Percentiles rank a stretch among this genome's conserved stretches.
Evolutionary conservation across 495 filamentous ascomycete species (phyloP).

Genomic region (Talaromyces proteolyticus): DNA sequence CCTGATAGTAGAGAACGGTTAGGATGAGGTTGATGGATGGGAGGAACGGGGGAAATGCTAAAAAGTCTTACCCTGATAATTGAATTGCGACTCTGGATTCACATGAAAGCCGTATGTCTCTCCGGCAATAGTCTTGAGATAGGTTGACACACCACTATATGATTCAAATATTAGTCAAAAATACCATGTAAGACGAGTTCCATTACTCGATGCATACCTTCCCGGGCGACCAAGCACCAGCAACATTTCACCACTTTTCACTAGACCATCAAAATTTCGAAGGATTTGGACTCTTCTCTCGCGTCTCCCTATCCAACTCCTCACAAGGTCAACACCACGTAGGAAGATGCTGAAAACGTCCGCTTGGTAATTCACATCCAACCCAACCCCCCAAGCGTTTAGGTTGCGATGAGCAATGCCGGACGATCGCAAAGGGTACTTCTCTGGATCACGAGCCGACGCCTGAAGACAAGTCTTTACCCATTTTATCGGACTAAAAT

Average conservation of each 20-base stretch:
- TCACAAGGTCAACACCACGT: slow-evolving; percentile 41
- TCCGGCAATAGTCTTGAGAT: slow-evolving; percentile 74
- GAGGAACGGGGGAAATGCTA: background rate
- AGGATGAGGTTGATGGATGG: background rate
- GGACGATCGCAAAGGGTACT: background rate
- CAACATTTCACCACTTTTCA: slow-evolving; percentile 72
- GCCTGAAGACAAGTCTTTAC: background rate
- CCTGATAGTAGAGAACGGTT: background rate
- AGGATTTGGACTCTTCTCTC: slow-evolving; percentile 60
- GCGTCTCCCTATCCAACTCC: slow-evolving; percentile 33
- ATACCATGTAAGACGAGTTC: background rate
- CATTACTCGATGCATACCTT: background rate
- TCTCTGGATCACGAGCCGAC: background rate
- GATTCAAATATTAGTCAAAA: background rate
- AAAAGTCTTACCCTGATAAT: slow-evolving; percentile 56
- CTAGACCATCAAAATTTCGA: slow-evolving; percentile 67
- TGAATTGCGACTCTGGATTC: slow-evolving; percentile 58
- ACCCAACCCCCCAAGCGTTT: background rate
- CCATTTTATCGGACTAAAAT: background rate
- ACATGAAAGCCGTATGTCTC: slow-evolving; percentile 69
- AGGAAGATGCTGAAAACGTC: slow-evolving; percentile 16
- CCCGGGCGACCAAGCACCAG: slow-evolving; percentile 76
- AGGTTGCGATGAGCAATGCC: background rate
- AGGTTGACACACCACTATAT: slow-evolving; percentile 65
- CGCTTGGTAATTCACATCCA: background rate